Evolutionary conservation across 352 stramenopile species (phyloP).

Genomic region (Phytophthora quininea): DNA sequence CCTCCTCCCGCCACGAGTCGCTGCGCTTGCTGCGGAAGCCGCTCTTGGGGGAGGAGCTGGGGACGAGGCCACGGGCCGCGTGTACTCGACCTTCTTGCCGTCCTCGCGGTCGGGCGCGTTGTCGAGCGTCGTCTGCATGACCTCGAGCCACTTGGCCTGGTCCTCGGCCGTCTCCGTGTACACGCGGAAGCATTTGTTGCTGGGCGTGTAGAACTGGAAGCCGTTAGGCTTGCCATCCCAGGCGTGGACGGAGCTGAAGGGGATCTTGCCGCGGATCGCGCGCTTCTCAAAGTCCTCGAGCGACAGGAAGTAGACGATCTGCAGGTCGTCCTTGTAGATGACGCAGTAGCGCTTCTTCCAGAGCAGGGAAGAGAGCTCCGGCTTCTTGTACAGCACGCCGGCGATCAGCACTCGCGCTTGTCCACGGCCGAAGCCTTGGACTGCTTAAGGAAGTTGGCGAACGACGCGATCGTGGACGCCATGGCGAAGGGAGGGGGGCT

Average conservation of each 20-base stretch:
- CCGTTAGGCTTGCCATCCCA: conserved; percentile 88
- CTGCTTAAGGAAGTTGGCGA: conserved; percentile 62
- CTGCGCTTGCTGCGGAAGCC: conserved; percentile 54
- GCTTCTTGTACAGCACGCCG: conserved; percentile 83
- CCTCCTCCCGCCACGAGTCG: conserved; percentile 86
- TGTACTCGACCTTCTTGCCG: conserved; percentile 65
- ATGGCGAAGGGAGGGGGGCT: conserved; percentile 6
- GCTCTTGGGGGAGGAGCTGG: conserved; percentile 53
- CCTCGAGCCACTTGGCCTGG: conserved; percentile 66
- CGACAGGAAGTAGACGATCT: conserved; percentile 85
- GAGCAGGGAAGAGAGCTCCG: conserved; percentile 82
- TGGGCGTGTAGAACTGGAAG: conserved; percentile 89
- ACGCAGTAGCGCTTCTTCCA: conserved; percentile 91
- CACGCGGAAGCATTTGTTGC: conserved; percentile 85
- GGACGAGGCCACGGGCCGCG: conserved; percentile 70
- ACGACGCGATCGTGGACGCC: conserved; percentile 45
- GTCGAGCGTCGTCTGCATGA: conserved; percentile 78
- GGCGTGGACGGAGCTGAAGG: conserved; percentile 78
- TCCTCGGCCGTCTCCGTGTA: conserved; percentile 82
- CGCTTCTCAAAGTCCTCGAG: conserved; percentile 76
- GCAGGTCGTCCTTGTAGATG: conserved; percentile 66
- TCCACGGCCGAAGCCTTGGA: conserved; percentile 49
- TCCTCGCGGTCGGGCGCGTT: conserved; percentile 71
- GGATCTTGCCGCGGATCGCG: conserved; percentile 82
- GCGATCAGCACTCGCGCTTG: conserved; percentile 60